Evolutionary conservation across 2,329 filamentous ascomycete species (phyloP).

Genomic region (Zasmidium angulare): DNA sequence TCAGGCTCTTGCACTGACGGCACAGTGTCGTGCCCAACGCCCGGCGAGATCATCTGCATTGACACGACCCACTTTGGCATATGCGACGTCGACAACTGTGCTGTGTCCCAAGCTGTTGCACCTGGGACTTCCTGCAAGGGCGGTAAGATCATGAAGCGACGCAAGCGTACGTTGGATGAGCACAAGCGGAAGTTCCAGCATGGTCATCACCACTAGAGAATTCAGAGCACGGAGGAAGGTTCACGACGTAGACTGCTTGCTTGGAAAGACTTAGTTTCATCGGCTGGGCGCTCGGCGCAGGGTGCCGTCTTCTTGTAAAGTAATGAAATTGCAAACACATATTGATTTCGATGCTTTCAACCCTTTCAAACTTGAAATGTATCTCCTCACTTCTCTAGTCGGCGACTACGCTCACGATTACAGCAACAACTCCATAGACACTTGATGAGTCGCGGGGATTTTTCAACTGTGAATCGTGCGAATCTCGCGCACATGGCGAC

Average conservation of each 20-base stretch:
- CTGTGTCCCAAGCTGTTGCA: conserved; percentile 42
- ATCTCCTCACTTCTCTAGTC: no score
- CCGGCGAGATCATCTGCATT: conserved; percentile 47
- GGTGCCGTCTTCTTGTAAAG: no score
- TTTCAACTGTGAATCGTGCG: no score
- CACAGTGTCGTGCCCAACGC: conserved; percentile 39
- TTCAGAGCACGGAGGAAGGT: not conserved
- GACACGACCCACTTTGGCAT: conserved; percentile 44
- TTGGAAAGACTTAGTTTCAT: not conserved
- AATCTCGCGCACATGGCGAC: no score
- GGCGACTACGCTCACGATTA: no score
- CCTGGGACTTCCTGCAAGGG: conserved; percentile 42
- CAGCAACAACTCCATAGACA: no score
- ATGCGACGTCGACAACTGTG: conserved; percentile 44
- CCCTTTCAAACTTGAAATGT: no score
- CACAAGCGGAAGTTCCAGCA: conserved; percentile 4
- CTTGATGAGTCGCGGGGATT: no score
- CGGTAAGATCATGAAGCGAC: conserved; percentile 32
- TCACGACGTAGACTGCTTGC: not conserved
- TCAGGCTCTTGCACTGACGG: conserved; percentile 22
- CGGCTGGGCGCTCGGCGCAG: not conserved
- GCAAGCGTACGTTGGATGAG: conserved; percentile 1
- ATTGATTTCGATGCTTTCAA: no score
- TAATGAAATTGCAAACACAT: no score
- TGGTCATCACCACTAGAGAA: not conserved